Conservation (phyloP, 2,329 filamentous ascomycete species). For the Didymosphaeria variabile region DNA sequence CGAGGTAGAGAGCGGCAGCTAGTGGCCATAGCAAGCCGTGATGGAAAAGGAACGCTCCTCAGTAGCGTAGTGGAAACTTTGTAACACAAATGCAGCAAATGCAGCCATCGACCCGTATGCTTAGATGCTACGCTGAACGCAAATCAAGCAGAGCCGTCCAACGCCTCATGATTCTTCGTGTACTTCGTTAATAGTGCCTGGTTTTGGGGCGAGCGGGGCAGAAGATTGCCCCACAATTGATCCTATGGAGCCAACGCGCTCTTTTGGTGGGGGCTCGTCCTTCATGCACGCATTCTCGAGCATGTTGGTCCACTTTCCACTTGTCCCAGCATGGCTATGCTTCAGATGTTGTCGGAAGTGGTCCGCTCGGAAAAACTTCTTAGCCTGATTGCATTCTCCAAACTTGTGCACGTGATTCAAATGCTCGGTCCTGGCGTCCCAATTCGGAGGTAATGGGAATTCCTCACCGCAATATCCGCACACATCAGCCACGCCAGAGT, state of each 20-base stretch:
- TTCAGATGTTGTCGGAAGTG: conserved; percentile 98
- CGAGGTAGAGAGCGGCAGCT: conserved; percentile 5
- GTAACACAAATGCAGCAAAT: conserved; percentile 24
- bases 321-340: conserved; percentile 94
- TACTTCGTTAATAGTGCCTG: conserved; percentile 50
- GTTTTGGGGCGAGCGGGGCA: conserved; percentile 43
- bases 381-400: conserved; percentile 95
- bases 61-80: conserved; percentile 16
- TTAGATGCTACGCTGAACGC: conserved; percentile 33
- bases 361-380: conserved; percentile 97
- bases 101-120: conserved; percentile 28
- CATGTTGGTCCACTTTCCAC: conserved; percentile 99
- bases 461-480: conserved; percentile 97
- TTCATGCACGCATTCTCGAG: conserved; percentile 97
- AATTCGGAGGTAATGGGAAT: conserved; percentile 86
- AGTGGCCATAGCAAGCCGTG: background rate
- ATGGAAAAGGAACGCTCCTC: conserved; percentile 17
- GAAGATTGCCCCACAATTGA: conserved; percentile 41
- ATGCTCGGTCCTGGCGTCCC: conserved; percentile 86
- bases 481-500: conserved; percentile 71
- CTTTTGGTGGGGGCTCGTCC: conserved; percentile 74
- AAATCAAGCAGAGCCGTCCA: conserved; percentile 24
- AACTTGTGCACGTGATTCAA: conserved; percentile 94
- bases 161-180: conserved; percentile 49
- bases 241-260: conserved; percentile 45